Base-by-base conservation (phyloP, 257 asterid species). In the Eucommia ulmoides region DNA sequence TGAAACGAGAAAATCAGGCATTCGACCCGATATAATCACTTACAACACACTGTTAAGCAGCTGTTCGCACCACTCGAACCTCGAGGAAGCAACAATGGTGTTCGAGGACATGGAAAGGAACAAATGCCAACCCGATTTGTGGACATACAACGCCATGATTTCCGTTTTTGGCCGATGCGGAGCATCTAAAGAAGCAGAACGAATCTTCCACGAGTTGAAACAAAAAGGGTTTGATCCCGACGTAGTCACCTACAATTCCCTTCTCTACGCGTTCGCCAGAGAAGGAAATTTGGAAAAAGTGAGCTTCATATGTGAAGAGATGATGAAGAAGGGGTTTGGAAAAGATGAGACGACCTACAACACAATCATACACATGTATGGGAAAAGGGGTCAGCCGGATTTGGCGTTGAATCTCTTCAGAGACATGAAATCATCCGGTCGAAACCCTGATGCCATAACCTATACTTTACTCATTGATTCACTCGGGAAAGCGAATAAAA, bases 141-240 rank as follows among this genome's bases (percentile, higher is more conserved):
- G 98, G 98, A 89, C 98, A 6, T 82, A 86, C 24, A 89, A 89
- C 67, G 92, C 98, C 51, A 89, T 85, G 93, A 79, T 89, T 65
- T 85, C 98, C 0, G 93, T 85, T 48, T 89, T 67, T 54, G 96
- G 84, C 49, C 71, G 96, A 71, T 85, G 98, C 63, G 96, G 93
- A 14, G 64, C 83, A 10, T 57, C 94, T 26, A 52, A 59, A 51
- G 80, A 85, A 74, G 96, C 98, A 14, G 96, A 83, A 38, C 74
- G 68, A 44, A 83, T 89, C 57, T 81, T 82, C 61, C 54, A 64
- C 24, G 94, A 77, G 74, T 69, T 85, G 79, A 76, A 71, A 56
- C 63, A 74, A 1, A 80, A 75, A 66, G 69, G 94, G 7, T 85
- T 85, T 63, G 49, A 23, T 22, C 98, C 98, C 1, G 98, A 89